phyloP scores from a whole-genome alignment of 1,284 basidiomycete species.

The Rhizoctonia solani region DNA sequence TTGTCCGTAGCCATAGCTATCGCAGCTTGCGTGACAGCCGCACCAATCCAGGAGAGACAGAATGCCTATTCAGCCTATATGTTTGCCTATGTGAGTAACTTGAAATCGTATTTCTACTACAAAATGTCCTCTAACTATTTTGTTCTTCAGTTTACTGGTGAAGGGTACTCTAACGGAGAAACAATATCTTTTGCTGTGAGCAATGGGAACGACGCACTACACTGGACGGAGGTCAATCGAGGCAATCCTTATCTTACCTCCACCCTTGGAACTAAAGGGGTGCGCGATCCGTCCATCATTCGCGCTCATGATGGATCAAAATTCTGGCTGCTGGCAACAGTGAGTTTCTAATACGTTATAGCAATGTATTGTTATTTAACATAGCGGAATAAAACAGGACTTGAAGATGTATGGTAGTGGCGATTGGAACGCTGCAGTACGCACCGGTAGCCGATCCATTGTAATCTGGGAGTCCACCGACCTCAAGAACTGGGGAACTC shows the following conservation, averaged over 20 bases:
- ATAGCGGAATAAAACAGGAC: not conserved
- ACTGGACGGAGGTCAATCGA: slow-evolving; percentile 30
- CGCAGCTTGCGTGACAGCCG: not conserved
- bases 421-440: slow-evolving; percentile 25
- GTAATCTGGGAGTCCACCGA: slow-evolving; percentile 33
- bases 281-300: slow-evolving; percentile 27
- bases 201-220: slow-evolving; percentile 24
- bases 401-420: slow-evolving; percentile 30
- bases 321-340: slow-evolving; percentile 26
- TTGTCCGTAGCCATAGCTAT: not conserved
- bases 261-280: slow-evolving; percentile 22
- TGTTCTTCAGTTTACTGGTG: slow-evolving; percentile 6
- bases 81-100: slow-evolving; percentile 24
- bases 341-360: not conserved
- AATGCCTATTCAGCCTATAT: slow-evolving; percentile 14
- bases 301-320: slow-evolving; percentile 30
- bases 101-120: not conserved
- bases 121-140: not conserved
- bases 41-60: slow-evolving; percentile 6
- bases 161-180: slow-evolving; percentile 26
- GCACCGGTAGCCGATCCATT: slow-evolving; percentile 23
- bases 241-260: slow-evolving; percentile 26
- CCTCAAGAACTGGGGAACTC: slow-evolving; percentile 24
- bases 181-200: slow-evolving; percentile 32
- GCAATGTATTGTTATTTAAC: not conserved